Conservation (phyloP, 495 filamentous ascomycete genomes). For the Penicillium angulare region DNA sequence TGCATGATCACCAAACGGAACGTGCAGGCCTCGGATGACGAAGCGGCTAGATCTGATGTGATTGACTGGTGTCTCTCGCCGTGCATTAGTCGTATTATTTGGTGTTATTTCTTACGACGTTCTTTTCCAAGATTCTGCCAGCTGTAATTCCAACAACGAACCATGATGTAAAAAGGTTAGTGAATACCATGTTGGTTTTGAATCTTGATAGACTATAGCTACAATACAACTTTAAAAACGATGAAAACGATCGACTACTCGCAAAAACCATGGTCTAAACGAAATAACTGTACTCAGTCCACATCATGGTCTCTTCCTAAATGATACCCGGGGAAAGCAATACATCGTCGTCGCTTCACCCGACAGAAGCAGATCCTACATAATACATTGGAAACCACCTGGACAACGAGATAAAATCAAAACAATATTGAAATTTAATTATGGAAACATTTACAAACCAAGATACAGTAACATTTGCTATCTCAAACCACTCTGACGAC, state of each 20-base stretch:
- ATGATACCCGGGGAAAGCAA: too few species aligned
- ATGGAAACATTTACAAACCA: too few species aligned
- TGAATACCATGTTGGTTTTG: too few species aligned
- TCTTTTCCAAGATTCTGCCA: neutral
- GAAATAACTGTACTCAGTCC: neutral
- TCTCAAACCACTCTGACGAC: neutral
- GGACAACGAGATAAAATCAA: neutral
- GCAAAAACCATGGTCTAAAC: neutral
- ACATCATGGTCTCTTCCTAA: neutral
- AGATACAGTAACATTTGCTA: too few species aligned
- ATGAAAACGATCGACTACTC: neutral
- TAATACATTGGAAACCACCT: too few species aligned
- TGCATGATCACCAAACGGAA: conserved; percentile 21
- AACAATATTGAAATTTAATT: neutral
- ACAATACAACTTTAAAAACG: too few species aligned
- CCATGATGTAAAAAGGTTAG: too few species aligned
- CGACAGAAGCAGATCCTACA: too few species aligned
- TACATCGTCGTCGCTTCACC: too few species aligned
- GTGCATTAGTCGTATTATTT: conserved; percentile 30
- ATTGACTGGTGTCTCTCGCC: conserved; percentile 19
- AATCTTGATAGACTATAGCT: too few species aligned
- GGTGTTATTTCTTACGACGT: neutral
- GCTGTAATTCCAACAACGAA: neutral
- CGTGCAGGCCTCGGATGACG: conserved; percentile 16
- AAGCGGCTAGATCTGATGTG: conserved; percentile 26